These are phyloP conservation scores for Cucurbitaria berberidis DNA, from an alignment of 2,329 filamentous ascomycete species.

Conservation along the genomic window DNA sequence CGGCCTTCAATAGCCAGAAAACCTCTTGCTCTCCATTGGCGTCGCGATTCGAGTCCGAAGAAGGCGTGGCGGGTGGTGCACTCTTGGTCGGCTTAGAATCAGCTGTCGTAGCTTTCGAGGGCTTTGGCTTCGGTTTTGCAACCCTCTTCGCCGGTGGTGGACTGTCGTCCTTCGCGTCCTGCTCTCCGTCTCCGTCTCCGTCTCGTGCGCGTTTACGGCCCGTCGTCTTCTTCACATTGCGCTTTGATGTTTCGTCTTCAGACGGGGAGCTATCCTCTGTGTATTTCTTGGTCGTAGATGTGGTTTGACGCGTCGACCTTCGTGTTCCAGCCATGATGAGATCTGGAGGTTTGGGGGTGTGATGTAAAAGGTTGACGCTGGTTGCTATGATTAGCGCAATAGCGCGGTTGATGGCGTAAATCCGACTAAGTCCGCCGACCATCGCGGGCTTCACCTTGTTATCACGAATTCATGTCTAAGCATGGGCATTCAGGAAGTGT, in stretches of 20 bases:
- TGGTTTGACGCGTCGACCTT: conserved; percentile 37
- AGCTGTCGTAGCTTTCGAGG: neutral
- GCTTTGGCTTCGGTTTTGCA: conserved; percentile 17
- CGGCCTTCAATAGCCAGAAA: conserved; percentile 60
- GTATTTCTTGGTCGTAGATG: conserved; percentile 24
- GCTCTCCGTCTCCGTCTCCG: conserved; percentile 19
- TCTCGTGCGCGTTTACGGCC: conserved; percentile 38
- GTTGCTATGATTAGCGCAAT: conserved; percentile 1
- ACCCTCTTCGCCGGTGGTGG: conserved; percentile 32
- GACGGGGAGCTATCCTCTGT: conserved; percentile 23
- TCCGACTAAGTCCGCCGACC: neutral
- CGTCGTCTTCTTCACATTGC: conserved; percentile 32
- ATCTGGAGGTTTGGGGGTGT: neutral
- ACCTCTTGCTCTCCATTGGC: conserved; percentile 35
- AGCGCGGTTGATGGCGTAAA: conserved; percentile 3
- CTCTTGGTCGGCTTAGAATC: conserved; percentile 12
- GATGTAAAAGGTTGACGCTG: neutral
- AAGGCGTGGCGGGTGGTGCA: conserved; percentile 16
- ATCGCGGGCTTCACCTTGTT: neutral
- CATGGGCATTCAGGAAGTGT: too few relatives aligned
- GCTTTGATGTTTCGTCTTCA: conserved; percentile 22
- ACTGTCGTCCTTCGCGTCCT: conserved; percentile 9
- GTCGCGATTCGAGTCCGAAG: conserved; percentile 35
- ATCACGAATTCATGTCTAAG: neutral
- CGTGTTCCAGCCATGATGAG: conserved; percentile 36